Base-by-base conservation (phyloP, 306 rosid species). In the Hippophae rhamnoides region DNA sequence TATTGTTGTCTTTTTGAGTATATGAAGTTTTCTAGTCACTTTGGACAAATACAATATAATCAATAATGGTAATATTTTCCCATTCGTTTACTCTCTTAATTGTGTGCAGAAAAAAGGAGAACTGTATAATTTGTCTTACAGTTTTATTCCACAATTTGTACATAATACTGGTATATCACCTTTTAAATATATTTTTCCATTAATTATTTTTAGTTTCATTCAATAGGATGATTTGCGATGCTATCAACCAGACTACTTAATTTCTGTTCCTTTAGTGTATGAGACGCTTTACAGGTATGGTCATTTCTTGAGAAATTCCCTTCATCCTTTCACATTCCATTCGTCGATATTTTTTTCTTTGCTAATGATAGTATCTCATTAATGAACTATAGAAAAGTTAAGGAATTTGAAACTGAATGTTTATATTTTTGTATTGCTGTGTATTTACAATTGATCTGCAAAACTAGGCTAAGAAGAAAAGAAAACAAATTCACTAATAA, bases 191-290 rank as follows among this genome's bases (percentile, higher is more conserved):
- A 56, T 14, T 51, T 57, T 52, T 71, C 13, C 12, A n/a, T 57
- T 60, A 55, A 43, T 56, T 45, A 61, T 50, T 58, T 69, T 46
- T 56, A 14, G 70, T 58, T 18, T 42, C 47, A 51, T 69, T 10
- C 57, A 57, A 74, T 61, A 81, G 98, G 93, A 72, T 55, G 98
- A 87, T 80, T 82, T 92, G 76, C 65, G 65, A 56, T 77, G 13
- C 7, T 87, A 83, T 74, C 89, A 81, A 70, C 98, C 98, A 13
- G 79, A 83, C 25, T 83, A 74, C 68, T 3, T 87, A 70, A 76
- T 92, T 71, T 81, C 98, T 50, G 98, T 87, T 71, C 98, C 98
- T 62, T 71, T 92, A 72, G 93, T 92, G 49, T 92, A 81, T 64
- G 96, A 92, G 76, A 87, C 93, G 53, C 83, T 92, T 55, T 92